Evolutionary conservation across 2,329 filamentous ascomycete species (phyloP), one percentile per base, ranked within the genome.

Genomic region (Aspergillus glaucus): DNA sequence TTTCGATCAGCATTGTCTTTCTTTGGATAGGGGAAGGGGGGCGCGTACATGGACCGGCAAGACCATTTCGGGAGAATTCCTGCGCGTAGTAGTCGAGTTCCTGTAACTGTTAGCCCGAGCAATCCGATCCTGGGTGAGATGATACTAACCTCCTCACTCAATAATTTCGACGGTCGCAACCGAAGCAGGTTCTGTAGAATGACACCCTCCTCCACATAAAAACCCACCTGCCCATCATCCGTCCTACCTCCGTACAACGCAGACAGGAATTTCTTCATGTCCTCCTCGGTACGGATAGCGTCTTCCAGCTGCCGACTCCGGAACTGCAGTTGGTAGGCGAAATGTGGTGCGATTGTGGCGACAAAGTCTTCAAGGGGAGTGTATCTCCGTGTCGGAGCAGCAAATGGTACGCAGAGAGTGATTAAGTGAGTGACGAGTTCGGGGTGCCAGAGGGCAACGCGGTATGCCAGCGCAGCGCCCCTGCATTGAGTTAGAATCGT

Each of bases 271-370:
- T 82, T 78, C 44, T 81, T 76, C 46, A 95, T 79, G 48, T 80
- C 78, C 44, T 79, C 78, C 59, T 79, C 75, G 28, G 79, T 80
- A 21, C 77, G 75, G 43, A 84, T 71, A 12, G 66, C 66, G 45
- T 70, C 68, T 61, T 92, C 82, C 7, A 89, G 72, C 14, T 86
- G 82, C 0, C 82, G 81, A 17, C 84, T 82, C 1, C 77, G 79
- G 45, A 96, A 79, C 56, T 95, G 88, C 42, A 93, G 65, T 75
- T 96, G 92, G 69, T 98, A 98, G 12, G 71, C 77, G 63, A 94
- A 92, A 61, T 87, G 86, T 40, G 84, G 82, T 37, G 87, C 58
- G 17, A 65, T 61, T 47, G 75, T 62, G 56, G 74, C 73, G 41
- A 86, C 79, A 24, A 87, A 54, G n/a, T 79, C 69, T 59, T 85